Base-by-base conservation (phyloP, 306 rosid genomes). In the Astragalus membranaceus region DNA sequence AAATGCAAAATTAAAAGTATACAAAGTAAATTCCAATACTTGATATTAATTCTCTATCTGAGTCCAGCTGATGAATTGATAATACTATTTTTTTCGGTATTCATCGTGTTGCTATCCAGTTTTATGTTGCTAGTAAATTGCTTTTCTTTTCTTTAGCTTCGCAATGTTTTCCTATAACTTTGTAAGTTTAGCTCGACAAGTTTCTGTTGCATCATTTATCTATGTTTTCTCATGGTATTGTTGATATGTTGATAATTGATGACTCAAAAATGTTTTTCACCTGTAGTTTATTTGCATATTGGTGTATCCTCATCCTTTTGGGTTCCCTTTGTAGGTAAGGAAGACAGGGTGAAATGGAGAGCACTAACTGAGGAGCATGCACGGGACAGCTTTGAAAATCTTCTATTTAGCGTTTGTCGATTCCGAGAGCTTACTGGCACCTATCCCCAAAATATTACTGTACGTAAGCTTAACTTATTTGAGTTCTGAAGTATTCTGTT, bases 311-410 rank as follows among this genome's bases (percentile, higher is more conserved):
- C 44, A 46, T 23, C 66, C 8, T 46, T 32, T 32, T 70, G 58
- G 63, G 23, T 70, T 75, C 59, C 64, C 54, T 73, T 7, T 75
- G 61, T 64, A 91, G 99, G 91, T 30, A 84, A 84, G 55, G 75
- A 72, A 73, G 89, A 85, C 72, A 73, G 71, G 67, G 85, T 94
- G 69, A 87, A 87, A 79, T 75, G 69, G 80, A 84, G 97, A 74
- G 85, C 97, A 68, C 90, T 94, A 43, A 91, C 99, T 7, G 98
- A 94, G 85, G 97, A 94, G 83, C 92, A 94, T 81, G 99, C 97
- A 17, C 79, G 97, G 42, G 97, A 94, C 82, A 94, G 99, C 77
- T 94, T 94, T 64, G 99, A 88, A 77, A 94, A 94, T 79, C 99
- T 94, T 82, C 86, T 88, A 14, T 90, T 94, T 74, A 94, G 97